These are phyloP conservation scores for Ilex aquifolium DNA, from an alignment of 257 asterid species.

Conservation along the genomic window DNA sequence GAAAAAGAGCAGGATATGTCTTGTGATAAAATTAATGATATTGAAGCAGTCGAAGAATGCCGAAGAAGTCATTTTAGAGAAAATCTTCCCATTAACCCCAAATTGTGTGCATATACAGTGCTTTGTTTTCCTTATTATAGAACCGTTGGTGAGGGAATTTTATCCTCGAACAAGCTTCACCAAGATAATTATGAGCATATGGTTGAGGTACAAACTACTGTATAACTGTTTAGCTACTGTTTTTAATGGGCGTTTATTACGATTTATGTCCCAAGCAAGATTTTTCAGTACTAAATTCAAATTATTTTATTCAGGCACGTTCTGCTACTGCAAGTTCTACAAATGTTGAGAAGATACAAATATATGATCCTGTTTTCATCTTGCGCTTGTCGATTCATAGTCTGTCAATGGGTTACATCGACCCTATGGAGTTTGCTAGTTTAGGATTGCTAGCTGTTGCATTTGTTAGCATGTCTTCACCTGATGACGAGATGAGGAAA, in stretches of 20 bases:
- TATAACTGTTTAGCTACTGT: no score
- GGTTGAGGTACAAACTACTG: slow-evolving; percentile 35
- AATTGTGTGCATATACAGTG: slow-evolving; percentile 71
- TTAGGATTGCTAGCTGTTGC: no score
- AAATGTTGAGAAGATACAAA: no score
- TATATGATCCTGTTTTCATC: no score
- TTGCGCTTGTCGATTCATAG: no score
- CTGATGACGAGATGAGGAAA: no score
- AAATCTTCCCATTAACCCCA: slow-evolving; percentile 77
- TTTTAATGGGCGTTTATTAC: slow-evolving; percentile 57
- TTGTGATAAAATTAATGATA: slow-evolving; percentile 22
- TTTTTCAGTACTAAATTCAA: no score
- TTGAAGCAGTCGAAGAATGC: slow-evolving; percentile 43
- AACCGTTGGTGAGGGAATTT: slow-evolving; percentile 29
- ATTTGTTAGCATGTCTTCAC: no score
- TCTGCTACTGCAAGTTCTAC: no score
- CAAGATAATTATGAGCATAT: slow-evolving; percentile 32
- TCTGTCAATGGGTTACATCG: no score
- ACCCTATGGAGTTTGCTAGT: no score
- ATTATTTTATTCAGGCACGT: no score
- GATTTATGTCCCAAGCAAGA: slow-evolving; percentile 58
- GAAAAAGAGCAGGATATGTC: slow-evolving; percentile 33
- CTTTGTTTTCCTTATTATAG: slow-evolving; percentile 65
- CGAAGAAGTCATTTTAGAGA: slow-evolving; percentile 63
- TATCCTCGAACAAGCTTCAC: slow-evolving; percentile 16